phyloP scores from a whole-genome alignment of 192 early-diverging fungal species.

The Chytriomyces sp. region DNA sequence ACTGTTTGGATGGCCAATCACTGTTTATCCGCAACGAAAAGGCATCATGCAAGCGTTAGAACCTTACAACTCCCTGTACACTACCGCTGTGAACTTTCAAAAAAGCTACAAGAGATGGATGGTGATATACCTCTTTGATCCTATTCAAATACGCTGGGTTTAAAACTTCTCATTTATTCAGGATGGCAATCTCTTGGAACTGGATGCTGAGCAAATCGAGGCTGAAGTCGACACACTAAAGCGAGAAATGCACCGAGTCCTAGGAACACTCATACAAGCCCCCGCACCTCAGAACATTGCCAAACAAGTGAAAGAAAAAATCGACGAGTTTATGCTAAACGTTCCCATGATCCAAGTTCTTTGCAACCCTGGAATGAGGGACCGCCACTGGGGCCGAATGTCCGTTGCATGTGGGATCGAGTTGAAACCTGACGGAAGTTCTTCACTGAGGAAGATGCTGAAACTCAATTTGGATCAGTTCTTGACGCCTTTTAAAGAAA shows the following conservation, averaged over 20 bases:
- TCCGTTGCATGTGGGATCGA: slow-evolving; percentile 49
- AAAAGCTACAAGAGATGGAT: slow-evolving; percentile 70
- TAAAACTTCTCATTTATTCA: neutral
- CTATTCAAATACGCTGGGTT: neutral
- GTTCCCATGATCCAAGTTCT: slow-evolving; percentile 65
- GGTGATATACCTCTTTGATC: slow-evolving; percentile 12
- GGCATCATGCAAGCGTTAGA: slow-evolving; percentile 58
- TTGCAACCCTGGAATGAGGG: slow-evolving; percentile 68
- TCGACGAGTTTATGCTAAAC: slow-evolving; percentile 66
- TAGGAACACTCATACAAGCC: slow-evolving; percentile 60
- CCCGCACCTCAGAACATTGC: slow-evolving; percentile 65
- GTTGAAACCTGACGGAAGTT: slow-evolving; percentile 60
- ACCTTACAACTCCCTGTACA: slow-evolving; percentile 66
- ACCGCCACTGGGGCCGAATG: slow-evolving; percentile 63
- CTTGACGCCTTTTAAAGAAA: slow-evolving; percentile 58
- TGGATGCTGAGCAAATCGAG: slow-evolving; percentile 66
- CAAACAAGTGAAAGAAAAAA: slow-evolving; percentile 66
- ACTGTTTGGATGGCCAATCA: slow-evolving; percentile 65
- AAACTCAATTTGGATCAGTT: slow-evolving; percentile 63
- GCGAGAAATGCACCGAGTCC: slow-evolving; percentile 62
- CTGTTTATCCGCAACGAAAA: slow-evolving; percentile 65
- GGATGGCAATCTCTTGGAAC: slow-evolving; percentile 63
- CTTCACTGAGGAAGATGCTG: slow-evolving; percentile 63
- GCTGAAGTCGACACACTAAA: slow-evolving; percentile 62
- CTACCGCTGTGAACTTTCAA: slow-evolving; percentile 66